Conservation (phyloP, 2,329 filamentous ascomycete species). For the Chrysosporium queenslandicum region DNA sequence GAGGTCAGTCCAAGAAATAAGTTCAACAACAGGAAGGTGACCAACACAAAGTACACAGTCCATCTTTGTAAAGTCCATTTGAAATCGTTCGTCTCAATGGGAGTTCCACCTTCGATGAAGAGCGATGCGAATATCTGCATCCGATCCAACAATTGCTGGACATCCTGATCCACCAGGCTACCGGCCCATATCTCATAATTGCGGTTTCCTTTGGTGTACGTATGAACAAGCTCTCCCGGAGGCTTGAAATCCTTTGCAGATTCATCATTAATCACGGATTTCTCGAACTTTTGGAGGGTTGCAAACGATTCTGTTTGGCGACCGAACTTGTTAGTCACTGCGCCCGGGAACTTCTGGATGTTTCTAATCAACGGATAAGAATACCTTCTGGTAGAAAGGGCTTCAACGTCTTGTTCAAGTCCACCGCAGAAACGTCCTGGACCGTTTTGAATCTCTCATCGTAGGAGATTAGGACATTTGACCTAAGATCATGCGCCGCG, state of each 20-base stretch:
- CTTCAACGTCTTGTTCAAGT: conserved; percentile 56
- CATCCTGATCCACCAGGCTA: conserved; percentile 57
- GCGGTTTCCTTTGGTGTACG: conserved; percentile 51
- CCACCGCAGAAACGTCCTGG: conserved; percentile 57
- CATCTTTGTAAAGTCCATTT: conserved; percentile 70
- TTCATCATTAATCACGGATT: conserved; percentile 41
- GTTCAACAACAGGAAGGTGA: background rate
- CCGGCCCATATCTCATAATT: conserved; percentile 79
- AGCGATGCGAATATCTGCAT: conserved; percentile 75
- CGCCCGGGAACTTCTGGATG: background rate
- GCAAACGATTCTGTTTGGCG: conserved; percentile 53
- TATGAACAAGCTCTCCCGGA: conserved; percentile 61
- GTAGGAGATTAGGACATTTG: conserved; percentile 61
- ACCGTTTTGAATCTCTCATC: conserved; percentile 59
- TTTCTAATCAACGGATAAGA: conserved; percentile 13
- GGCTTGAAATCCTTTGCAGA: conserved; percentile 50
- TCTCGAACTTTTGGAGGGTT: conserved; percentile 52
- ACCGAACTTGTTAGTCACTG: conserved; percentile 9
- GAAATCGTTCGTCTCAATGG: conserved; percentile 59
- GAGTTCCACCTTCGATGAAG: conserved; percentile 87
- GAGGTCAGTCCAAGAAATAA: conserved; percentile 11
- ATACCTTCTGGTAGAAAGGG: conserved; percentile 58
- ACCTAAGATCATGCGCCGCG: conserved; percentile 64
- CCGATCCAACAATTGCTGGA: conserved; percentile 63
- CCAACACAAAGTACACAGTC: conserved; percentile 80